phyloP scores from a whole-genome alignment of 331 rosid species.

The Rosa hybrid region DNA sequence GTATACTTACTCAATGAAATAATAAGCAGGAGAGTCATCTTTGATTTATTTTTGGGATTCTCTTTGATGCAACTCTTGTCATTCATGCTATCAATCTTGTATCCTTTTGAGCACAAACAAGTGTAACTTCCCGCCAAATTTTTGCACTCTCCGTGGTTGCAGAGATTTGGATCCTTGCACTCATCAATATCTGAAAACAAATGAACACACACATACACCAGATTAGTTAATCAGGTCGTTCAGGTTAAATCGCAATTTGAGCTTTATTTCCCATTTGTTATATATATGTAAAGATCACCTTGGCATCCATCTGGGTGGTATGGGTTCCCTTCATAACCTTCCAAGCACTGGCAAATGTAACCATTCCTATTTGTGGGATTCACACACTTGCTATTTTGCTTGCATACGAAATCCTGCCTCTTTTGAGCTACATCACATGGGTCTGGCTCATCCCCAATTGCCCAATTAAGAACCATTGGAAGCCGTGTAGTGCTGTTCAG shows the following conservation, averaged over 20 bases:
- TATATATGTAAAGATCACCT: background rate
- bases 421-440: background rate
- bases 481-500: background rate
- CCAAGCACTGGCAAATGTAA: background rate
- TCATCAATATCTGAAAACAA: constrained; percentile 10
- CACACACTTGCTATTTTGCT: background rate
- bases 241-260: background rate
- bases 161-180: background rate
- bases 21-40: background rate
- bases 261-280: background rate
- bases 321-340: background rate
- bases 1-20: background rate
- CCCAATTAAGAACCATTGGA: background rate
- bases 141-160: background rate
- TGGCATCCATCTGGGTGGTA: constrained; percentile 1
- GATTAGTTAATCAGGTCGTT: background rate
- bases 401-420: background rate
- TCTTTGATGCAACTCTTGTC: background rate
- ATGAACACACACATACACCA: background rate
- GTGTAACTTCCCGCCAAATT: background rate
- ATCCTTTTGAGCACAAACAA: background rate
- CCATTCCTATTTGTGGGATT: background rate
- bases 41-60: background rate
- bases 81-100: background rate
- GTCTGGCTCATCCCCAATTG: background rate